Conservation (phyloP, 169 alveolate species). For the Theileria sp. region DNA sequence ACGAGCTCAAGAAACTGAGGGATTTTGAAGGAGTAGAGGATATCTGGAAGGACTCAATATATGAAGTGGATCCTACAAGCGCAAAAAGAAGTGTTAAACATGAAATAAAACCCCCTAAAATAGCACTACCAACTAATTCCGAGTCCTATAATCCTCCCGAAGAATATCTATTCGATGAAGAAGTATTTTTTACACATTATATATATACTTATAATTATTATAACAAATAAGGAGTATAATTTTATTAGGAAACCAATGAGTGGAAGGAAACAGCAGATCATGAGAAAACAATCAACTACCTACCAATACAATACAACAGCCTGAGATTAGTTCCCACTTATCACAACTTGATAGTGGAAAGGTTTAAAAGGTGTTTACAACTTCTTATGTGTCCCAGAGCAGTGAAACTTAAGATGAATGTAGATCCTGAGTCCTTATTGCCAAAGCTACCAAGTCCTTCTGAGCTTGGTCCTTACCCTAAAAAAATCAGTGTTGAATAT, state of each 20-base stretch:
- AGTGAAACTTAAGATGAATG: conserved; percentile 85
- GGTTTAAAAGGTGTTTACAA: conserved; percentile 90
- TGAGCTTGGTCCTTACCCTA: conserved; percentile 59
- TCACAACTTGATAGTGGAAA: conserved; percentile 73
- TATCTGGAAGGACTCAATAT: conserved; percentile 81
- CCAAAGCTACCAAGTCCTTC: conserved; percentile 59
- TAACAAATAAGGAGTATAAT: neutral
- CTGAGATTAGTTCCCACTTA: conserved; percentile 89
- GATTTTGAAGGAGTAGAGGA: conserved; percentile 73
- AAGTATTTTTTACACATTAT: conserved; percentile 20
- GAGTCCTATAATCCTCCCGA: conserved; percentile 71
- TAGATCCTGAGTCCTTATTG: conserved; percentile 67
- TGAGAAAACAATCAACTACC: conserved; percentile 56
- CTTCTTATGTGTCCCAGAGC: conserved; percentile 90
- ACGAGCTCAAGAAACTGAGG: conserved; percentile 18
- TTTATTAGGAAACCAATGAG: conserved; percentile 47
- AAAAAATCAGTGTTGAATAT: conserved; percentile 40
- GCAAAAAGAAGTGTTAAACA: conserved; percentile 47
- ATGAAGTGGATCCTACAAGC: conserved; percentile 60
- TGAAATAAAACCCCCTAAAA: conserved; percentile 61
- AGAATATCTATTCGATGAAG: conserved; percentile 51
- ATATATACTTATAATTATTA: neutral
- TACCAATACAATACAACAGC: conserved; percentile 83
- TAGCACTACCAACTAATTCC: conserved; percentile 51
- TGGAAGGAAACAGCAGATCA: conserved; percentile 54